Evolutionary conservation across 495 filamentous ascomycete genomes (phyloP).

Genomic region (Cenococcum geophilum): DNA sequence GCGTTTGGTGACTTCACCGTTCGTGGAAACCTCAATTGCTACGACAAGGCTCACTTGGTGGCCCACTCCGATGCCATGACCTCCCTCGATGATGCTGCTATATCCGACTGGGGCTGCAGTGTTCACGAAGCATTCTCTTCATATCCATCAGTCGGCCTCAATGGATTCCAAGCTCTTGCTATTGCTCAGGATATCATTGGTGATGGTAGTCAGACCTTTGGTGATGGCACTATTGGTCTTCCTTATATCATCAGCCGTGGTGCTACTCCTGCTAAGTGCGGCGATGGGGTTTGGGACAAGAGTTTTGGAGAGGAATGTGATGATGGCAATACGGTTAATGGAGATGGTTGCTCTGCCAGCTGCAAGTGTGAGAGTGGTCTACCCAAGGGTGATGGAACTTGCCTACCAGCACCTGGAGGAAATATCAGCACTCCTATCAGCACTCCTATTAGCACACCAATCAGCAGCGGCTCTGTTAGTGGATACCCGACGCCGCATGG

Average conservation of each 20-base stretch:
- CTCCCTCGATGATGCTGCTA: slow-evolving; percentile 39
- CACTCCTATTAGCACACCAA: not conserved
- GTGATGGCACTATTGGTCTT: slow-evolving; percentile 41
- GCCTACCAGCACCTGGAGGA: slow-evolving; percentile 6
- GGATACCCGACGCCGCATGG: not conserved
- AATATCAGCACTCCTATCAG: slow-evolving; percentile 9
- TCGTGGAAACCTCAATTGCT: slow-evolving; percentile 29
- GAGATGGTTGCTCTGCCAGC: slow-evolving; percentile 40
- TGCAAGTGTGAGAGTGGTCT: slow-evolving; percentile 37
- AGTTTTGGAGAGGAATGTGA: slow-evolving; percentile 45
- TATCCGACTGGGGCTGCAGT: slow-evolving; percentile 46
- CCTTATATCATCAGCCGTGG: slow-evolving; percentile 49
- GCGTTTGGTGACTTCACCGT: slow-evolving; percentile 38
- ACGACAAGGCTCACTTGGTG: slow-evolving; percentile 45
- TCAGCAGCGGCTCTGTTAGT: not conserved
- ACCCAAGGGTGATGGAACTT: slow-evolving; percentile 26
- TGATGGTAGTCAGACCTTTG: slow-evolving; percentile 39
- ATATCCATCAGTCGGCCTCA: slow-evolving; percentile 40
- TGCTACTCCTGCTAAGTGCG: slow-evolving; percentile 45
- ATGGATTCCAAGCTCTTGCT: slow-evolving; percentile 45
- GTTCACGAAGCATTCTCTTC: slow-evolving; percentile 46
- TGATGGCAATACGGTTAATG: slow-evolving; percentile 40
- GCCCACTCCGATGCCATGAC: slow-evolving; percentile 40
- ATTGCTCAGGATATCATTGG: slow-evolving; percentile 43
- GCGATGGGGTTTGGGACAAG: slow-evolving; percentile 42